Conservation (phyloP, 345 rosid genomes). For the Gossypium longicalyx region DNA sequence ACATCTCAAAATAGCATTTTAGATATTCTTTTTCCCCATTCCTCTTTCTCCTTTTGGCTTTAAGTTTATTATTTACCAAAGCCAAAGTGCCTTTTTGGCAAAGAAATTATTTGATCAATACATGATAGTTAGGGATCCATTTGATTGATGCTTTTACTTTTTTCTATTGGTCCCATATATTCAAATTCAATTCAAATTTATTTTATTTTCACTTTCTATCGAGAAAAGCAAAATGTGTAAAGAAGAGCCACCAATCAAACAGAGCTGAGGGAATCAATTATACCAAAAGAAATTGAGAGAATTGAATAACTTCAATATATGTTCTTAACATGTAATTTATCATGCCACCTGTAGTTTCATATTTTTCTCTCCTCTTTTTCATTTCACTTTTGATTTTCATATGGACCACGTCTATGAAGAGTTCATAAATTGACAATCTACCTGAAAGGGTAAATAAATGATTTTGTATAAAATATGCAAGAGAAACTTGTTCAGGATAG, state of each 20-base stretch:
- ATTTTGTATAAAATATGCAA: not conserved
- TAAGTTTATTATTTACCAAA: not conserved
- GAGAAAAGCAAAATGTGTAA: not conserved
- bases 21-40: not conserved
- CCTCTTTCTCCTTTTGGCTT: not conserved
- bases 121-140: not conserved
- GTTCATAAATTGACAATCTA: not conserved
- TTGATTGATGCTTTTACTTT: not conserved
- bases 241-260: not conserved
- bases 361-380: not conserved
- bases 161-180: not conserved
- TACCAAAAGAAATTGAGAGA: not conserved
- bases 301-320: not conserved
- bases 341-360: constrained; percentile 2
- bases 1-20: not conserved
- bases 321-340: not conserved
- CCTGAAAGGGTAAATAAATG: not conserved
- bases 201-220: not conserved
- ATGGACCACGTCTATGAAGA: not conserved
- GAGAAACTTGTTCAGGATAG: not conserved
- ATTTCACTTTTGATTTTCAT: constrained; percentile 6
- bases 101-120: constrained; percentile 2
- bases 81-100: not conserved
- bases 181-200: not conserved
- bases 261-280: not conserved